phyloP scores from a whole-genome alignment of 345 rosid species.

The Excoecaria cochinchinensis region DNA sequence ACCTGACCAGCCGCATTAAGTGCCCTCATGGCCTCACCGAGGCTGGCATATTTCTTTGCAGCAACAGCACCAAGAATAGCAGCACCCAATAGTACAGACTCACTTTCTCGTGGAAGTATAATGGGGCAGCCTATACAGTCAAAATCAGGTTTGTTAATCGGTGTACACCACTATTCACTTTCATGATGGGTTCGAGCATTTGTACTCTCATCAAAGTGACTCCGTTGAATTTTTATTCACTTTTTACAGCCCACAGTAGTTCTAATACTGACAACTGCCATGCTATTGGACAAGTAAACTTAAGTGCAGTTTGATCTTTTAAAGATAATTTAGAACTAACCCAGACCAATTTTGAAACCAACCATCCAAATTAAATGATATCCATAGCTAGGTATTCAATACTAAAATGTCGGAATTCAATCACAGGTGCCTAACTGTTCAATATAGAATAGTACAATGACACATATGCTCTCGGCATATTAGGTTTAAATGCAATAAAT shows the following conservation, averaged over 20 bases:
- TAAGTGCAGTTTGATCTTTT: not conserved
- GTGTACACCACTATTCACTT: not conserved
- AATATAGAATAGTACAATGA: too few species aligned
- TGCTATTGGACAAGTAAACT: not conserved
- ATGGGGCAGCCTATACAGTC: constrained; percentile 70
- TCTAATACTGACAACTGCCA: not conserved
- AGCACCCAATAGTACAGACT: constrained; percentile 87
- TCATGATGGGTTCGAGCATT: not conserved
- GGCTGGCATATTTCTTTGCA: constrained; percentile 61
- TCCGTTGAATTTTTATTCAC: not conserved
- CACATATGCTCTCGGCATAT: too few species aligned
- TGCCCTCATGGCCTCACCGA: constrained; percentile 82
- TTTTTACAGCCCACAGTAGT: not conserved
- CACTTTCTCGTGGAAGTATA: constrained; percentile 85
- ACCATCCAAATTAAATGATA: not conserved
- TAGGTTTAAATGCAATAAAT: too few species aligned
- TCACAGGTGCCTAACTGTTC: too few species aligned
- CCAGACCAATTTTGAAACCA: not conserved
- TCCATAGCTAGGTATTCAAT: not conserved
- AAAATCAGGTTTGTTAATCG: not conserved
- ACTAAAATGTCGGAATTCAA: too few species aligned
- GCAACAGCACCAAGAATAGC: constrained; percentile 94
- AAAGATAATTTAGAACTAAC: not conserved
- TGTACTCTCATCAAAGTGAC: not conserved
- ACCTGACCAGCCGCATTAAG: constrained; percentile 90